These are phyloP conservation scores for Parmales sp. DNA, from an alignment of 108 stramenopile genomes.

Conservation along the genomic window DNA sequence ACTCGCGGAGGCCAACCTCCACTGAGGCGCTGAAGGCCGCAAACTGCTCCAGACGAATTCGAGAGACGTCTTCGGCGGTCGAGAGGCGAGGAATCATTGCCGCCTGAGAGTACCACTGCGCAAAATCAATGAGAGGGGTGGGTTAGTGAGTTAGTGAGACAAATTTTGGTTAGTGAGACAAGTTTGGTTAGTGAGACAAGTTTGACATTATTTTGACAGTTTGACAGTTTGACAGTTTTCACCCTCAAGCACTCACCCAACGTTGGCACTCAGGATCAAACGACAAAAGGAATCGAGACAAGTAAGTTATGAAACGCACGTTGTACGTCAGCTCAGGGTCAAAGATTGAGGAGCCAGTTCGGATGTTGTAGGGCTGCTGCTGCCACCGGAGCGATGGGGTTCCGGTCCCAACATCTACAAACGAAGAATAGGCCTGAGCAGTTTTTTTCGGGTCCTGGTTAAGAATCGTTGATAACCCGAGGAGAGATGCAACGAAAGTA, in stretches of 20 bases:
- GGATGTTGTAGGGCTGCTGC: slow-evolving; percentile 62
- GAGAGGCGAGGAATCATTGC: slow-evolving; percentile 43
- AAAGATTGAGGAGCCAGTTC: slow-evolving; percentile 58
- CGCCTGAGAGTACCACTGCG: slow-evolving; percentile 58
- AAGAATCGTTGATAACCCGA: no score
- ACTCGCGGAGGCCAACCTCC: slow-evolving; percentile 67
- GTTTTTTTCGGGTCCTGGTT: no score
- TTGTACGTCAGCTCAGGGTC: slow-evolving; percentile 68
- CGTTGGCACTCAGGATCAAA: slow-evolving; percentile 64
- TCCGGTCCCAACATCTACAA: no score
- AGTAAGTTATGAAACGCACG: slow-evolving; percentile 62
- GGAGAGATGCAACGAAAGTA: no score
- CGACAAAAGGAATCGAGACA: slow-evolving; percentile 55
- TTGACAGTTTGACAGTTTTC: no score
- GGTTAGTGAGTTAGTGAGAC: no score
- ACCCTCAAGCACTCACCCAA: no score
- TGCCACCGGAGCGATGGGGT: slow-evolving; percentile 37
- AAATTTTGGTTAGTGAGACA: no score
- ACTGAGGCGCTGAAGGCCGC: slow-evolving; percentile 62
- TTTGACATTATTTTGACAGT: no score
- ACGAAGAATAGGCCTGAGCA: no score
- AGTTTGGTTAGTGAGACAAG: no score
- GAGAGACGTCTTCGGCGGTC: slow-evolving; percentile 38
- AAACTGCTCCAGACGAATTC: slow-evolving; percentile 55
- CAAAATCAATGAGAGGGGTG: no score